Conservation (phyloP, 2,329 filamentous ascomycete genomes). For the Alternaria atra region DNA sequence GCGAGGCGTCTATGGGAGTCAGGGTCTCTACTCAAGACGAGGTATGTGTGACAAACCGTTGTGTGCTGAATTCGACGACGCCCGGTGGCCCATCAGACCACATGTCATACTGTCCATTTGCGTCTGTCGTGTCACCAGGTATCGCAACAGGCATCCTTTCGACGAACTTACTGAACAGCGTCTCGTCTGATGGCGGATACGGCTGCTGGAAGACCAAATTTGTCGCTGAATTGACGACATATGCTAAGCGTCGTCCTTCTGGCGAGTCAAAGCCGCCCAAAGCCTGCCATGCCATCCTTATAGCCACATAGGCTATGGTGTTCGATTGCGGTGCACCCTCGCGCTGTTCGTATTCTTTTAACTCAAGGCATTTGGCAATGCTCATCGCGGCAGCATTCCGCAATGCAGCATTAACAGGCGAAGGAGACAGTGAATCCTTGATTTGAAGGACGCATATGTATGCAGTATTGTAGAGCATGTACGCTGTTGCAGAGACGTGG, state of each 20-base stretch:
- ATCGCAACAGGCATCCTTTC: background rate
- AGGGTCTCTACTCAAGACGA: background rate
- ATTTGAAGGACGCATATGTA: conserved; percentile 34
- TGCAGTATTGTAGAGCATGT: conserved; percentile 38
- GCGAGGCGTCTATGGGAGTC: background rate
- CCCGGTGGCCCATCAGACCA: background rate
- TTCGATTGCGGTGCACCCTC: conserved; percentile 25
- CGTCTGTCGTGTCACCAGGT: background rate
- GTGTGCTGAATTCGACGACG: background rate
- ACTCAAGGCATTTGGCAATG: conserved; percentile 32
- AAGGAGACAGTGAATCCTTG: conserved; percentile 27
- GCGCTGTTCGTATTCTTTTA: conserved; percentile 25
- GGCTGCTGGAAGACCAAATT: conserved; percentile 19
- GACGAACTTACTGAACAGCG: background rate
- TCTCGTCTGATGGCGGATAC: background rate
- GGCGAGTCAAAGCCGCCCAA: conserved; percentile 34
- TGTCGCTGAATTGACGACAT: conserved; percentile 16
- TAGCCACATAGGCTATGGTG: conserved; percentile 37
- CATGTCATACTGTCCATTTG: background rate
- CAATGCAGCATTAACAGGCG: conserved; percentile 18
- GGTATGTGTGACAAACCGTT: background rate
- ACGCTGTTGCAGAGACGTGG: conserved; percentile 30
- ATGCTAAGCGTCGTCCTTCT: conserved; percentile 32
- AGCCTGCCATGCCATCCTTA: conserved; percentile 37
- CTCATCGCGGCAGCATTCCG: conserved; percentile 30